These are phyloP conservation scores for Arachis hypogaea DNA, from an alignment of 306 rosid species.

Conservation along the genomic window DNA sequence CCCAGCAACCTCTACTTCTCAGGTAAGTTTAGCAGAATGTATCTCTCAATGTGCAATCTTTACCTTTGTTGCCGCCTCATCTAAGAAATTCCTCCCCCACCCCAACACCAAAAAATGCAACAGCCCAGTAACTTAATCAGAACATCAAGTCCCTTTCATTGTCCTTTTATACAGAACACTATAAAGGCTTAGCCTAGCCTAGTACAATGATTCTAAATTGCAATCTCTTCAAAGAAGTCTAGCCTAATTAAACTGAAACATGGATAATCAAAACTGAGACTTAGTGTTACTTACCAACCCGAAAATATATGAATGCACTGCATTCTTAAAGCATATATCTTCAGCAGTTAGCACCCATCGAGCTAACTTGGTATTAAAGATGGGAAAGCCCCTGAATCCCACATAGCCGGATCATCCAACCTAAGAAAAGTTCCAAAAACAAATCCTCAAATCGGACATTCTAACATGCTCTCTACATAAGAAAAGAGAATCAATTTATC, in stretches of 20 bases:
- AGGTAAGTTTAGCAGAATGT: conserved; percentile 8
- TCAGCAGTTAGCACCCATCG: conserved; percentile 91
- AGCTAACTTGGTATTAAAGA: conserved; percentile 48
- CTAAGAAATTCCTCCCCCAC: no score
- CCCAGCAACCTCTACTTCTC: conserved; percentile 5
- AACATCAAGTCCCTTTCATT: background rate
- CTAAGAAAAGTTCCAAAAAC: conserved; percentile 30
- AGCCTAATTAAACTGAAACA: background rate
- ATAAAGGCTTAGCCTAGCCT: background rate
- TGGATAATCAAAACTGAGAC: background rate
- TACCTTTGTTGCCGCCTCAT: background rate
- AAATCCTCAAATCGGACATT: background rate
- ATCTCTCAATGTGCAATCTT: background rate
- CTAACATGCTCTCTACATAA: background rate
- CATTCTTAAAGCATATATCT: conserved; percentile 78
- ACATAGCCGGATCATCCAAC: conserved; percentile 84
- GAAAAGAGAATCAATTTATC: background rate
- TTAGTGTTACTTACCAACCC: conserved; percentile 53
- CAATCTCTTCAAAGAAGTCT: background rate
- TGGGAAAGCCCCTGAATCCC: conserved; percentile 88
- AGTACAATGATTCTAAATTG: background rate
- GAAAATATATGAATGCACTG: conserved; percentile 62
- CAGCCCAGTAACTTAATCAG: background rate
- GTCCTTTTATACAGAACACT: background rate
- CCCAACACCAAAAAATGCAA: no score